Evolutionary conservation across 1,284 basidiomycete species (phyloP), one percentile per base, ranked within the genome.

Genomic region (Malassezia yamatoensis): DNA sequence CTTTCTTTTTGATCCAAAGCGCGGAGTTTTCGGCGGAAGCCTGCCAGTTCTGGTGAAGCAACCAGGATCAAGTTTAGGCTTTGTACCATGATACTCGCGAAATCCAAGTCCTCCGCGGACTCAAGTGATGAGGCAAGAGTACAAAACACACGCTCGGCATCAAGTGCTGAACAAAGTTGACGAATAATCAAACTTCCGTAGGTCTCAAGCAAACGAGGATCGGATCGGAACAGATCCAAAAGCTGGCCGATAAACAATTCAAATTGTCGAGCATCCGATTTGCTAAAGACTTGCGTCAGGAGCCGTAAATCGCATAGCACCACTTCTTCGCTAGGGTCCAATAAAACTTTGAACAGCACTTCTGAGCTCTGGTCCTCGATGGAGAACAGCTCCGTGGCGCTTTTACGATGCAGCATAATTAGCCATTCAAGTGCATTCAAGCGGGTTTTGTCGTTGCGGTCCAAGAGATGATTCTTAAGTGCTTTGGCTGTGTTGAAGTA

Each of bases 31-130:
- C 87, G 87, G 54, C 94, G 81, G 77, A 98, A 96, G 62, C 96
- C 93, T 5, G 85, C 82, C 5, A 99, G 79, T 75, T 99, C 93
- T 0, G 90, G 90, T 7, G 90, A 91, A 2, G 93, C 96, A 64
- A 96, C 91, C 57, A 99, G 80, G 66, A 98, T 96, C 74, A 94
- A 84, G 72, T 90, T 96, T 48, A 99, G 79, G 76, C 96, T 96
- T 78, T 96, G 89, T 6, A 96, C 89, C 78, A 98, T 96, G 63
- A 89, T 87, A 68, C 88, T 88, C 1, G 91, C 90, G 75, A 96
- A 96, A 74, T 96, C 93, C 47, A 96, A 81, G 74, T 96, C 93
- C 85, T 96, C 93, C 78, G 98, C 93, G 74, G 90, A 90, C 78
- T 98, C 94, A 60, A 99, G 76, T 49, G 98, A 90, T 77, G 96